phyloP scores from a whole-genome alignment of 73 alveolate species.

The Paramecium primaurelia region DNA sequence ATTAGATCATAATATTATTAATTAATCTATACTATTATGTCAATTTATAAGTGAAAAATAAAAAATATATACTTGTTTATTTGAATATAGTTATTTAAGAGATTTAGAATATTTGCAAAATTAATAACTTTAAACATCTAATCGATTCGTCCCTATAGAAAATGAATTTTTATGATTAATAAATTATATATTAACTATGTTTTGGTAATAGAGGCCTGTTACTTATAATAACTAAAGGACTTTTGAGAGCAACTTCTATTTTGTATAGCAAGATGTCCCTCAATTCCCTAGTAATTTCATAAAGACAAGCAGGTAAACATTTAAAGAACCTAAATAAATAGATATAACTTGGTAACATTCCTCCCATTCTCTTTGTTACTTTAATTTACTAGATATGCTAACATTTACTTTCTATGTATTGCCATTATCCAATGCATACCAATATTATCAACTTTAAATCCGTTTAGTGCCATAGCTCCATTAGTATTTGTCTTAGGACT shows the following conservation, averaged over 20 bases:
- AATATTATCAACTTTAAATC: conserved; percentile 84
- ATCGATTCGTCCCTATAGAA: neutral
- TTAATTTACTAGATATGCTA: conserved; percentile 78
- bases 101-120: neutral
- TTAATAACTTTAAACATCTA: neutral
- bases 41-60: neutral
- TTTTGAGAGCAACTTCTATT: conserved; percentile 35
- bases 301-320: conserved; percentile 72
- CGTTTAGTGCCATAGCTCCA: conserved; percentile 94
- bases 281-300: conserved; percentile 69
- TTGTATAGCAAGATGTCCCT: neutral
- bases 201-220: neutral
- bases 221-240: neutral
- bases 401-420: conserved; percentile 79
- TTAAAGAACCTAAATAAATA: neutral
- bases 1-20: neutral
- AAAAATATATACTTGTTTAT: neutral
- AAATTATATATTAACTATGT: neutral
- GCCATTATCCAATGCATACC: conserved; percentile 88
- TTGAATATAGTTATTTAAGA: neutral
- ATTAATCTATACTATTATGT: neutral
- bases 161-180: conserved; percentile 18
- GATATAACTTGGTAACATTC: conserved; percentile 68
- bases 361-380: conserved; percentile 73
- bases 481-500: conserved; percentile 93